Evolutionary conservation across 495 filamentous ascomycete species (phyloP).

Genomic region (Platismatia glauca): DNA sequence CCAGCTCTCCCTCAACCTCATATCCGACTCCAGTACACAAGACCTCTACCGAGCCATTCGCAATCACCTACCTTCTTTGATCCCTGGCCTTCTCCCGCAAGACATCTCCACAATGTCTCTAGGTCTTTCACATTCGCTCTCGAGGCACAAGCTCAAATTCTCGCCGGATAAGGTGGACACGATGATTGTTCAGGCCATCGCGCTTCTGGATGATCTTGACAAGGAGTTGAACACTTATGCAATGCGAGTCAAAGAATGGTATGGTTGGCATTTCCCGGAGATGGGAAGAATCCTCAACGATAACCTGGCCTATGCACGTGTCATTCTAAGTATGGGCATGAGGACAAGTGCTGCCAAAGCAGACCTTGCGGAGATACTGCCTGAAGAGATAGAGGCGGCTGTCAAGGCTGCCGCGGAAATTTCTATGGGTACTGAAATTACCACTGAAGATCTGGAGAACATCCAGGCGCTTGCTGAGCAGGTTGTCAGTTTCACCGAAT

Average conservation of each 20-base stretch:
- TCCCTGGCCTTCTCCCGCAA: conserved; percentile 76
- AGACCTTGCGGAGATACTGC: conserved; percentile 86
- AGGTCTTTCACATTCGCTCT: conserved; percentile 92
- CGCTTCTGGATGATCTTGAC: conserved; percentile 88
- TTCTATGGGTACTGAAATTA: conserved; percentile 98
- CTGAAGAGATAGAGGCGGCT: conserved; percentile 87
- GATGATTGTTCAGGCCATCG: conserved; percentile 97
- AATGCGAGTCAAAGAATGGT: conserved; percentile 99
- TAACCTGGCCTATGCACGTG: conserved; percentile 85
- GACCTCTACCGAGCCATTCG: conserved; percentile 93
- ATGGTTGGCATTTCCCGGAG: conserved; percentile 99
- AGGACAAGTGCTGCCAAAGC: conserved; percentile 61
- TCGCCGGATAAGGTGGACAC: conserved; percentile 98
- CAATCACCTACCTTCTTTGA: conserved; percentile 77
- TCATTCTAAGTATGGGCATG: conserved; percentile 84
- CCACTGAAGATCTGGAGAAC: conserved; percentile 76
- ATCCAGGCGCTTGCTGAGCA: conserved; percentile 86
- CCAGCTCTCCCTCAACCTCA: conserved; percentile 68
- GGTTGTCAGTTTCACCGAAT: conserved; percentile 83
- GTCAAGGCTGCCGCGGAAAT: conserved; percentile 93
- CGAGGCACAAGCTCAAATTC: conserved; percentile 98
- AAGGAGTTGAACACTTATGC: conserved; percentile 98
- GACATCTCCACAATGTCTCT: conserved; percentile 88
- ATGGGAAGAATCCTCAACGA: conserved; percentile 94
- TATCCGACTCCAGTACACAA: conserved; percentile 77